Evolutionary conservation across 352 stramenopile genomes (phyloP).

Genomic region (Phytophthora capsici): DNA sequence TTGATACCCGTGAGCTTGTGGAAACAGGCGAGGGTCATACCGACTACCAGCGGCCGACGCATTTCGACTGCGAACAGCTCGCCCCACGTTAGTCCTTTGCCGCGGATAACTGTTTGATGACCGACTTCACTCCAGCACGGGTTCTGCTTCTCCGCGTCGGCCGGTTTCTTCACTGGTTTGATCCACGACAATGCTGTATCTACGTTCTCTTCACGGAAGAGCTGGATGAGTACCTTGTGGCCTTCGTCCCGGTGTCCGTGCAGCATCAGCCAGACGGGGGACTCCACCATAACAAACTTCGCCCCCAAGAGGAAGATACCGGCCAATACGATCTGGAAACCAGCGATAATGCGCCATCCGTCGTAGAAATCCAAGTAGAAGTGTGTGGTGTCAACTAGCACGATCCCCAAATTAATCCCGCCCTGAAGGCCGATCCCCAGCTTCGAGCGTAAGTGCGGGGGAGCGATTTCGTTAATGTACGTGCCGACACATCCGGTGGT

Average conservation of each 20-base stretch:
- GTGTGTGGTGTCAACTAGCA: slow-evolving; percentile 46
- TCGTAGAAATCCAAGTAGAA: slow-evolving; percentile 50
- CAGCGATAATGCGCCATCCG: slow-evolving; percentile 60
- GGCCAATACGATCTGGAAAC: slow-evolving; percentile 58
- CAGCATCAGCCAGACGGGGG: slow-evolving; percentile 47
- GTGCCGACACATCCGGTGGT: slow-evolving; percentile 38
- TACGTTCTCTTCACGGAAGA: slow-evolving; percentile 47
- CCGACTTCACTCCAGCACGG: slow-evolving; percentile 35
- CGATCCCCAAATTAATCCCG: slow-evolving; percentile 42
- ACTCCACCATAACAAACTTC: slow-evolving; percentile 54
- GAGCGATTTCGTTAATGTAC: slow-evolving; percentile 53
- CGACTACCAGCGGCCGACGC: slow-evolving; percentile 39
- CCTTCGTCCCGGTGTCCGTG: slow-evolving; percentile 38
- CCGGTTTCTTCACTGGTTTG: slow-evolving; percentile 20
- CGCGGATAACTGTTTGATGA: slow-evolving; percentile 22
- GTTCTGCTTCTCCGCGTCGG: slow-evolving; percentile 17
- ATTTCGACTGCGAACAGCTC: slow-evolving; percentile 32
- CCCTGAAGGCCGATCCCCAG: slow-evolving; percentile 45
- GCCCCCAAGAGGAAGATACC: slow-evolving; percentile 41
- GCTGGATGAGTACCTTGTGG: slow-evolving; percentile 29
- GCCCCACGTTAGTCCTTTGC: slow-evolving; percentile 16
- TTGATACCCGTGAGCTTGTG: slow-evolving; percentile 63
- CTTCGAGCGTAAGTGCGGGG: slow-evolving; percentile 42
- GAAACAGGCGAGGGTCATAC: slow-evolving; percentile 33
- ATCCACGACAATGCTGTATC: slow-evolving; percentile 36